A percentile compares a stretch with the other conserved stretches of the same genome.
These are phyloP conservation scores for Candida fluviatilis DNA, from an alignment of 805 yeast species.

Conservation along the genomic window DNA sequence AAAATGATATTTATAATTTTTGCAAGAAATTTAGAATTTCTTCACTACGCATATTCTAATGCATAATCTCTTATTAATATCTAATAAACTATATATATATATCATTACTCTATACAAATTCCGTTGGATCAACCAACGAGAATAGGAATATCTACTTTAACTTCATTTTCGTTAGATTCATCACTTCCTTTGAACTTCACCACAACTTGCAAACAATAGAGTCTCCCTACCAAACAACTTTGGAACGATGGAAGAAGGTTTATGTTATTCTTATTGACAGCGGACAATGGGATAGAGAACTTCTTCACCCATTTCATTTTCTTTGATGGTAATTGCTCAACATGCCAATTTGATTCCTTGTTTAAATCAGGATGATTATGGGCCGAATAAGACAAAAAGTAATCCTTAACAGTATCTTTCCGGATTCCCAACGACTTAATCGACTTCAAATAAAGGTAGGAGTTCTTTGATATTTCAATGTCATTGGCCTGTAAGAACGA, in stretches of 20 bases:
- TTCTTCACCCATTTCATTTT: slow-evolving; percentile 23
- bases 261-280: slow-evolving; percentile 39
- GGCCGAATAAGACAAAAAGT: slow-evolving; percentile 25
- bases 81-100: no score
- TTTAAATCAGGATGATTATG: slow-evolving; percentile 20
- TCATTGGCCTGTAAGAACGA: slow-evolving; percentile 32
- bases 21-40: no score
- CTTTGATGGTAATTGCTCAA: slow-evolving; percentile 13
- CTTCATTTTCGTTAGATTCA: slow-evolving; percentile 28
- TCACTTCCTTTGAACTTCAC: slow-evolving; percentile 41
- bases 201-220: slow-evolving; percentile 48
- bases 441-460: slow-evolving; percentile 35
- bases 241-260: slow-evolving; percentile 62
- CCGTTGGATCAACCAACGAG: slow-evolving; percentile 24
- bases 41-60: no score
- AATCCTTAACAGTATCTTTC: slow-evolving; percentile 37
- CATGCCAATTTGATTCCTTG: slow-evolving; percentile 26
- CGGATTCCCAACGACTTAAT: slow-evolving; percentile 34
- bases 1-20: no score
- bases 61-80: no score
- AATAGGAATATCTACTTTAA: slow-evolving; percentile 33
- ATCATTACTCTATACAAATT: no score
- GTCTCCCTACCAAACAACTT: slow-evolving; percentile 56
- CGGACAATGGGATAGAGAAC: slow-evolving; percentile 38
- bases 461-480: slow-evolving; percentile 26